A percentile compares a stretch with the other conserved stretches of the same genome.
phyloP scores from a whole-genome alignment of 305 asterid genomes.

The Andrographis paniculata region DNA sequence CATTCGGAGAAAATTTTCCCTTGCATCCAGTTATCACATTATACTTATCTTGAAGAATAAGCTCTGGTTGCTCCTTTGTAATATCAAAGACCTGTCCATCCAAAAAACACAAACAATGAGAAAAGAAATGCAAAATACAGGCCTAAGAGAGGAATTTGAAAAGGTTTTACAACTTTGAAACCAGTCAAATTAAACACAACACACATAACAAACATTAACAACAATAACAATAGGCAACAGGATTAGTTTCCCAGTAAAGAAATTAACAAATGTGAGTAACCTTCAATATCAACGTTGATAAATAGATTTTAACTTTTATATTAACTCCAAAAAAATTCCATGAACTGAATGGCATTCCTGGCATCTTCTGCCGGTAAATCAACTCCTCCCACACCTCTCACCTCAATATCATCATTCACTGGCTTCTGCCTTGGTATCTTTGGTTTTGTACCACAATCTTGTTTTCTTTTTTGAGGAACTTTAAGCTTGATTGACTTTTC shows the following conservation, averaged over 20 bases:
- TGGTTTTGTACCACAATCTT: conserved; percentile 1
- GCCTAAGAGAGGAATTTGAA: background rate
- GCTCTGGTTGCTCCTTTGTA: conserved; percentile 57
- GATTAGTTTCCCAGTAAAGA: background rate
- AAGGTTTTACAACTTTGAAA: background rate
- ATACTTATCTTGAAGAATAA: conserved; percentile 45
- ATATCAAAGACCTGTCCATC: conserved; percentile 49
- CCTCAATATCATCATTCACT: conserved; percentile 14
- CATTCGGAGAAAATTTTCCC: conserved; percentile 49
- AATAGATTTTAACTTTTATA: background rate
- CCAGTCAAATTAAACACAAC: no score
- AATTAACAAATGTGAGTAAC: background rate
- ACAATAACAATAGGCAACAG: background rate
- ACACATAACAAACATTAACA: no score
- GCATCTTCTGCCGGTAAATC: conserved; percentile 43
- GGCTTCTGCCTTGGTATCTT: conserved; percentile 58
- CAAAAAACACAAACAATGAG: background rate
- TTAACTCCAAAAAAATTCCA: conserved; percentile 67
- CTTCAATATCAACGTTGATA: background rate
- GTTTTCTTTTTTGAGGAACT: background rate
- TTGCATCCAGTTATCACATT: conserved; percentile 52
- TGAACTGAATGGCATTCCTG: conserved; percentile 75
- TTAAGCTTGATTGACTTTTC: background rate
- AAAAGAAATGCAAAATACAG: background rate
- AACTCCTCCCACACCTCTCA: conserved; percentile 44